A percentile compares a stretch with the other conserved stretches of the same genome.
Evolutionary conservation across 2,329 filamentous ascomycete species (phyloP).

Genomic region (Escovopsis sp.): DNA sequence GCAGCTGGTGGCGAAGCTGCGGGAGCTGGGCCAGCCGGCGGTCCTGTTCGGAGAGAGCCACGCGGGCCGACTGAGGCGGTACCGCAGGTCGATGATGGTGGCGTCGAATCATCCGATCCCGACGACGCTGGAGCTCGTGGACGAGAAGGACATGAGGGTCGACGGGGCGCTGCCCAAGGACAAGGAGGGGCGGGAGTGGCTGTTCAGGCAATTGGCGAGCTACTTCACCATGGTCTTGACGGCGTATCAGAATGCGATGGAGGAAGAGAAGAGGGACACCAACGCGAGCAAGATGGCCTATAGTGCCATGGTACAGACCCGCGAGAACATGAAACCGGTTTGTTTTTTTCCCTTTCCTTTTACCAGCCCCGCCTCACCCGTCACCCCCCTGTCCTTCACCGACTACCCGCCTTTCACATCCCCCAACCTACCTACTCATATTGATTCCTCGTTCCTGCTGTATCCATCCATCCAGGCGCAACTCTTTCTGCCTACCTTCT

Average conservation of each 20-base stretch:
- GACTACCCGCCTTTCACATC: too few species aligned
- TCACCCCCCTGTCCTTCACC: too few species aligned
- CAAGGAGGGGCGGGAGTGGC: conserved; percentile 48
- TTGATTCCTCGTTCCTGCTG: too few species aligned
- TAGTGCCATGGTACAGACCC: conserved; percentile 72
- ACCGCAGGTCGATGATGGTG: conserved; percentile 47
- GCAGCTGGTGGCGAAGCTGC: conserved; percentile 52
- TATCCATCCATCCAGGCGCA: too few species aligned
- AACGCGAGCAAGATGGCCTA: conserved; percentile 70
- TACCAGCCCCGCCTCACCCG: background rate
- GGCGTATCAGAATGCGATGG: conserved; percentile 73
- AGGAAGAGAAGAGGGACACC: conserved; percentile 47
- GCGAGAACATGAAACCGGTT: conserved; percentile 71
- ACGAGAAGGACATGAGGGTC: conserved; percentile 83
- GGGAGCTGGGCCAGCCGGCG: conserved; percentile 58
- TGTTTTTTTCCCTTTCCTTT: conserved; percentile 8
- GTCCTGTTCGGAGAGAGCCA: conserved; percentile 73
- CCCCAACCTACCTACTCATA: too few species aligned
- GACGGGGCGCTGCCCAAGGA: conserved; percentile 47
- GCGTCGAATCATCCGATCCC: conserved; percentile 69
- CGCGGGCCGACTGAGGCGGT: conserved; percentile 52
- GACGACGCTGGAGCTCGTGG: conserved; percentile 64
- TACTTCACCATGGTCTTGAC: conserved; percentile 94
- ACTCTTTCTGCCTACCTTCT: too few species aligned
- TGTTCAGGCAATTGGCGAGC: conserved; percentile 78